A percentile compares a stretch with the other conserved stretches of the same genome.
Conservation (phyloP, 2,329 filamentous ascomycete genomes). For the Bimuria novae-zelandiae region DNA sequence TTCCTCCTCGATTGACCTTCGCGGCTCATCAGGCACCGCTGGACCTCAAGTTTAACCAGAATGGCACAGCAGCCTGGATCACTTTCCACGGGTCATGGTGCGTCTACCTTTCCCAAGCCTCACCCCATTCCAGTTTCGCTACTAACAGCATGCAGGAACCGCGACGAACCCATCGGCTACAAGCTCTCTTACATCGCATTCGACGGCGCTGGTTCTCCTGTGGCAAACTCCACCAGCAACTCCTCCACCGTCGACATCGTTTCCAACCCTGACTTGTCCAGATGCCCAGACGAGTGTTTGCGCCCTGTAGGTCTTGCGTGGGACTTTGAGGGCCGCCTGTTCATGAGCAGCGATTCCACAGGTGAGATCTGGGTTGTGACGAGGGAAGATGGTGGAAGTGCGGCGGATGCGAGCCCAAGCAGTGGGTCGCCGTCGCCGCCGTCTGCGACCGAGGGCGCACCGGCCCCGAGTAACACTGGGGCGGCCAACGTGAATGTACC, state of each 20-base stretch:
- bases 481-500: background rate
- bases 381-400: constrained; percentile 35
- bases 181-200: constrained; percentile 56
- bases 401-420: constrained; percentile 27
- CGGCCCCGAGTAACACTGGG: background rate
- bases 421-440: constrained; percentile 19
- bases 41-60: constrained; percentile 69
- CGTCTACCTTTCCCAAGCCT: background rate
- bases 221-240: constrained; percentile 51
- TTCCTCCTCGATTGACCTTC: constrained; percentile 61
- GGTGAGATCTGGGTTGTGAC: constrained; percentile 67
- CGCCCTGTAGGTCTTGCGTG: constrained; percentile 64
- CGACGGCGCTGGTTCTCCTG: constrained; percentile 51
- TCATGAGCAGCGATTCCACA: constrained; percentile 65
- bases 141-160: constrained; percentile 45
- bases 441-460: constrained; percentile 4
- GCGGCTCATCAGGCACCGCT: constrained; percentile 72
- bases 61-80: constrained; percentile 64
- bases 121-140: too few relatives aligned
- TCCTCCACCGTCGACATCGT: constrained; percentile 59
- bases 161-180: constrained; percentile 55
- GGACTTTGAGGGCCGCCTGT: constrained; percentile 59
- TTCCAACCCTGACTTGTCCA: constrained; percentile 57
- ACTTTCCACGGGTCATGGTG: constrained; percentile 74
- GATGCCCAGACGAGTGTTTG: constrained; percentile 64